Evolutionary conservation across 2,329 filamentous ascomycete species (phyloP).

Genomic region (Sporothrix variecibatus): DNA sequence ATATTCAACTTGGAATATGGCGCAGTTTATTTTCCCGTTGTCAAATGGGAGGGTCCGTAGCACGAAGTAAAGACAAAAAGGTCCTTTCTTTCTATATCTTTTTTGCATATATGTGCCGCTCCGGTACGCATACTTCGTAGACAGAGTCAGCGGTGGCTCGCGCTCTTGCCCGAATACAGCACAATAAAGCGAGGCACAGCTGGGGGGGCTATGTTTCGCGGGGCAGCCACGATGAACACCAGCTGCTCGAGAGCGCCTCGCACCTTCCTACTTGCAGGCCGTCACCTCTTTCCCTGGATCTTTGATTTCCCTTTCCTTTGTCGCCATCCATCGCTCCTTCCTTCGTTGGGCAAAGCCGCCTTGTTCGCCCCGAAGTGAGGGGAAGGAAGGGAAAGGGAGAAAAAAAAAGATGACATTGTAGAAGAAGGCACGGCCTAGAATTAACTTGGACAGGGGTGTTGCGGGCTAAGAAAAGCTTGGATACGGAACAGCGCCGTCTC

Average conservation of each 20-base stretch:
- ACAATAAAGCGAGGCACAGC: not conserved
- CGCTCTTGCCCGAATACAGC: not conserved
- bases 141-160: not conserved
- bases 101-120: not conserved
- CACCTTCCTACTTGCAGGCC: not conserved
- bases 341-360: not conserved
- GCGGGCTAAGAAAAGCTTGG: slow-evolving; percentile 17
- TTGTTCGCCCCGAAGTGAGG: not conserved
- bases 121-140: not conserved
- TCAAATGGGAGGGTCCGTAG: not conserved
- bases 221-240: not conserved
- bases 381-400: not conserved
- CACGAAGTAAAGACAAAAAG: not conserved
- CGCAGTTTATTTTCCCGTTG: not conserved
- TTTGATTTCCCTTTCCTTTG: not conserved
- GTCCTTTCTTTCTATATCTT: no score
- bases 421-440: not conserved
- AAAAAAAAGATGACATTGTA: not conserved
- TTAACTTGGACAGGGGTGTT: not conserved
- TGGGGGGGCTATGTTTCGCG: not conserved
- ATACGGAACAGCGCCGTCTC: not conserved
- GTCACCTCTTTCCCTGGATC: not conserved
- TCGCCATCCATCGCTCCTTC: not conserved
- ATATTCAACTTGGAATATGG: not conserved
- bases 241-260: not conserved